Percentiles rank a stretch among this genome's conserved stretches.
Evolutionary conservation across 768 basidiomycete genomes (phyloP).

Genomic region (Boletellus emodensis): DNA sequence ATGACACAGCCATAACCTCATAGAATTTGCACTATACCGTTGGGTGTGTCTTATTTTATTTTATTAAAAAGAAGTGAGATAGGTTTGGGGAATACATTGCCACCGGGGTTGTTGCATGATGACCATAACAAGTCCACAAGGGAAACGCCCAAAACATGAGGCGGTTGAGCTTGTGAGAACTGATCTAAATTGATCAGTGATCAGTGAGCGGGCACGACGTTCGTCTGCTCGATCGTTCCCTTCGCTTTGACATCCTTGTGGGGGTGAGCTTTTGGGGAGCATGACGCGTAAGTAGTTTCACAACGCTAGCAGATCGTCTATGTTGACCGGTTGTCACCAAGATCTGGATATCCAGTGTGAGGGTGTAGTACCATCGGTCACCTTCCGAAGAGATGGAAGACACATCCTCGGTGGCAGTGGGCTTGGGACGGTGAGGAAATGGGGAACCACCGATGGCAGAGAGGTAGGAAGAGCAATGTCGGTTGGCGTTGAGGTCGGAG

Average conservation of each 20-base stretch:
- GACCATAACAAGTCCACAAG: not conserved
- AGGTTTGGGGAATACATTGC: too few relatives aligned
- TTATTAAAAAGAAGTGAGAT: too few relatives aligned
- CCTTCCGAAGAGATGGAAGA: conserved; percentile 2
- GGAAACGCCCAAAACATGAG: not conserved
- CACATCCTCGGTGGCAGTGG: conserved; percentile 3
- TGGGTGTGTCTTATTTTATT: too few relatives aligned
- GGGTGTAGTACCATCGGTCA: conserved; percentile 3
- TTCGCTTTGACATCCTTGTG: not conserved
- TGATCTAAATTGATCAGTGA: not conserved
- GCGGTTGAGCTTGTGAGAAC: not conserved
- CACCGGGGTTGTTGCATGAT: too few relatives aligned
- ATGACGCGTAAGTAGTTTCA: conserved; percentile 1
- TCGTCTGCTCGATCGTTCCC: not conserved
- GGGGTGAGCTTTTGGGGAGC: not conserved
- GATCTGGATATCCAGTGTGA: conserved; percentile 1
- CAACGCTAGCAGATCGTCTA: not conserved
- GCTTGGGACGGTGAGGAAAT: conserved; percentile 2
- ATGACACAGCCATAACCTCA: too few relatives aligned
- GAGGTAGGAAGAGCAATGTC: conserved; percentile 1
- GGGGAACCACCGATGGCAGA: not conserved
- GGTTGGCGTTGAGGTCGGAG: not conserved
- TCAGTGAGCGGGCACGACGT: not conserved
- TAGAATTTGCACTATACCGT: too few relatives aligned
- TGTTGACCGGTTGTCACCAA: not conserved